phyloP scores from a whole-genome alignment of 1,284 basidiomycete species.

The Melampsora larici-populina region DNA sequence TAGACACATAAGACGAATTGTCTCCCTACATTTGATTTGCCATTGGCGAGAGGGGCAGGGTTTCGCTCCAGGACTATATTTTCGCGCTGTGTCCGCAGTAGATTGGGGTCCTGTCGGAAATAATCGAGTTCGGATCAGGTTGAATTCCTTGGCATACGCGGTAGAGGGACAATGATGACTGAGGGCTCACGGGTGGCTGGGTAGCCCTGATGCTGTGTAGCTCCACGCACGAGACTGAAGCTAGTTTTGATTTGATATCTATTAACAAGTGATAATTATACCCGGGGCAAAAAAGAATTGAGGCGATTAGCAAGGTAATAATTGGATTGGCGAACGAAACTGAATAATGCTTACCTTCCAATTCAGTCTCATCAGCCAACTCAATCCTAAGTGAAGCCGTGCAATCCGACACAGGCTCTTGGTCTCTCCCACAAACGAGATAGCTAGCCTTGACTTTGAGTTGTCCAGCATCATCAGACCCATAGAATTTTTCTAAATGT shows the following conservation, averaged over 20 bases:
- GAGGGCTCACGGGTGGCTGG: conserved; percentile 24
- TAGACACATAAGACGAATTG: too few species aligned
- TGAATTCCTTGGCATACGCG: too few species aligned
- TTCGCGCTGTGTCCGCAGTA: conserved; percentile 1
- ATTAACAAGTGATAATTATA: neutral
- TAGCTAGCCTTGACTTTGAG: conserved; percentile 27
- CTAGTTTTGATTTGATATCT: conserved; percentile 29
- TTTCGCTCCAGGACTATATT: conserved; percentile 4
- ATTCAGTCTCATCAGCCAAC: conserved; percentile 6
- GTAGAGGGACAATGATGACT: too few species aligned
- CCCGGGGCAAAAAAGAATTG: neutral
- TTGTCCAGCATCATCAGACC: conserved; percentile 13
- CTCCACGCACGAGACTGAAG: conserved; percentile 20
- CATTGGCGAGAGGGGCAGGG: neutral
- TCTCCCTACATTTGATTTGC: too few species aligned
- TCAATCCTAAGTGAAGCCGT: conserved; percentile 6
- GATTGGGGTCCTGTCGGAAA: conserved; percentile 17
- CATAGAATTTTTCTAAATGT: conserved; percentile 20
- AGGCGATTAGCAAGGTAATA: neutral
- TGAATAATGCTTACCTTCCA: conserved; percentile 19
- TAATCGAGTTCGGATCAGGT: too few species aligned
- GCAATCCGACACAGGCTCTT: conserved; percentile 4
- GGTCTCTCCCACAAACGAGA: conserved; percentile 11
- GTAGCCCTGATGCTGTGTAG: conserved; percentile 31
- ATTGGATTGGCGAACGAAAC: neutral